phyloP scores from a whole-genome alignment of 1,284 basidiomycete genomes.

The Xerocomus amazonicus region DNA sequence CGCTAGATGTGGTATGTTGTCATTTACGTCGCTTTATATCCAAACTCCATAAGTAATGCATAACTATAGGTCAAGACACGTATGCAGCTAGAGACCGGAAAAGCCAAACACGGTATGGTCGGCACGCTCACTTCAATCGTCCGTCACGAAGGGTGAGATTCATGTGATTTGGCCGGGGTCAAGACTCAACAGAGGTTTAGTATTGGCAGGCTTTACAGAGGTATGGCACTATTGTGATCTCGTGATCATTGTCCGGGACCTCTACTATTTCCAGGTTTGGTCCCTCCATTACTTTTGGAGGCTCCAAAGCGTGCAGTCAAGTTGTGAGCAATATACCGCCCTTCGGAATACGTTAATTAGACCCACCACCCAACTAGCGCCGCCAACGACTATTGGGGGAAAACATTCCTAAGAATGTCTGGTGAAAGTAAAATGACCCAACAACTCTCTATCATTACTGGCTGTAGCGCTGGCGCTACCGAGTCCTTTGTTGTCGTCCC shows the following conservation, averaged over 20 bases:
- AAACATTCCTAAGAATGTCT: conserved; percentile 56
- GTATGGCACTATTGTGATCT: conserved; percentile 32
- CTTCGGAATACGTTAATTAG: not conserved
- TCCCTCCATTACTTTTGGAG: conserved; percentile 92
- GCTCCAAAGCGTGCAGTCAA: conserved; percentile 98
- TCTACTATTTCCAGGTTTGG: conserved; percentile 55
- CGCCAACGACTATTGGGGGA: conserved; percentile 94
- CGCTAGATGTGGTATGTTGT: conserved; percentile 52
- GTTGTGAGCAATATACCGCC: conserved; percentile 56
- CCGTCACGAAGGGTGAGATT: conserved; percentile 76
- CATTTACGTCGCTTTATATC: conserved; percentile 2
- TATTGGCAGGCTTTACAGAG: conserved; percentile 83
- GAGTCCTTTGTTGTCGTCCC: conserved; percentile 93
- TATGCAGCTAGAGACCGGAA: conserved; percentile 91
- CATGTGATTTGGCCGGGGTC: conserved; percentile 7
- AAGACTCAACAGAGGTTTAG: conserved; percentile 42
- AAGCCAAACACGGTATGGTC: conserved; percentile 74
- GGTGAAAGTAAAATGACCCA: conserved; percentile 88
- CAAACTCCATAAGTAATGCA: conserved; percentile 17
- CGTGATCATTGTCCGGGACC: not conserved
- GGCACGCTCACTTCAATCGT: conserved; percentile 78
- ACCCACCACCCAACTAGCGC: conserved; percentile 45
- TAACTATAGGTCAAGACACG: conserved; percentile 85
- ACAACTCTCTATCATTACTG: conserved; percentile 82
- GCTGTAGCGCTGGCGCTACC: conserved; percentile 92